Evolutionary conservation across 805 yeast genomes (phyloP), one percentile per base, ranked within the genome.

Genomic region (Myxozyma neglecta): DNA sequence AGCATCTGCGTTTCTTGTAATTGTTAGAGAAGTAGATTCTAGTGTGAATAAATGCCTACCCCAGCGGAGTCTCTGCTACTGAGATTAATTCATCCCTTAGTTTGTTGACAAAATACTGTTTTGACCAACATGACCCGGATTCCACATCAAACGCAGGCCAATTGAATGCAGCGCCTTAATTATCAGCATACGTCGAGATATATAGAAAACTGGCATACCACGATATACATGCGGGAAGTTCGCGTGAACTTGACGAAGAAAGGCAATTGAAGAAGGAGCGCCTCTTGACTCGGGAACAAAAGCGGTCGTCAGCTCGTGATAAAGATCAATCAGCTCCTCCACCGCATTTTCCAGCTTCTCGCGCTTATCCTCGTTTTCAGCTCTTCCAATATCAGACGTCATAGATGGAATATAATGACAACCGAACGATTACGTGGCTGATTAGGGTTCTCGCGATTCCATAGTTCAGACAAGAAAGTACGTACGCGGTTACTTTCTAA

Each of bases 1-100:
- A 1, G 79, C 60, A 52, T 76, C 79, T 1, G 79, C 79, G 52
- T 74, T 73, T 4, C 79, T 78, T 9, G 5, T 14, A 20, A 13
- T 42, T 20, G 10, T 13, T 39, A 13, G 20, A 58, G 48, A 2
- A 74, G 10, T 4, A 14, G 9, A 20, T 16, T 14, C 34, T 8
- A 39, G 20, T 32, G 49, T 24, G 24, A 18, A 9, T 14, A 1
- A 6, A 39, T 47, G 14, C 60, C 16, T 45, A 64, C 67, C 67
- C 67, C 11, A 43, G 32, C 18, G 67, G 67, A 3, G 67, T 64
- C 34, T 61, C 59, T 7, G 67, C 66, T 1, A 61, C 63, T 3
- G 18, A 47, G 13, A 64, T 53, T 2, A 32, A 16, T 5, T 60
- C 13, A 39, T 51, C 53, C 6, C 43, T 39, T 34, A 64, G 44